phyloP scores from a whole-genome alignment of 2,329 filamentous ascomycete species.

The Tolypocladium nubicola region DNA sequence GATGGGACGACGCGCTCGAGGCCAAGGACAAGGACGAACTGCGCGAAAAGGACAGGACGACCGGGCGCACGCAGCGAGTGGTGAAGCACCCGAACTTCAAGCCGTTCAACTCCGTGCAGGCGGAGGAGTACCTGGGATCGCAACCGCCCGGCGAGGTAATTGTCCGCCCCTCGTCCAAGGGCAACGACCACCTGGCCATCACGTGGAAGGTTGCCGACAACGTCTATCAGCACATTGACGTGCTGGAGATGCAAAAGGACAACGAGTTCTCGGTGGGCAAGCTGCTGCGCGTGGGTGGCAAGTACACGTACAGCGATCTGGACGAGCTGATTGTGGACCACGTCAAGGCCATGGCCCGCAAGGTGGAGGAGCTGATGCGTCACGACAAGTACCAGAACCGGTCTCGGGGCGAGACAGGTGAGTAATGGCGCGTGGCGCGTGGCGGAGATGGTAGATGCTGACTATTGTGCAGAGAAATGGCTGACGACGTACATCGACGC shows the following conservation, averaged over 20 bases:
- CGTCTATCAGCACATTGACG: slow-evolving; percentile 96
- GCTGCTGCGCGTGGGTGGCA: slow-evolving; percentile 73
- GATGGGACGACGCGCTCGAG: slow-evolving; percentile 84
- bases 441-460: slow-evolving; percentile 5
- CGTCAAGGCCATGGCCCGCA: slow-evolving; percentile 94
- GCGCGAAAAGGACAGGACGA: slow-evolving; percentile 75
- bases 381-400: slow-evolving; percentile 89
- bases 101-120: slow-evolving; percentile 83
- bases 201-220: slow-evolving; percentile 97
- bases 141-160: slow-evolving; percentile 83
- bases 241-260: slow-evolving; percentile 92
- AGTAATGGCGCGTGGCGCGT: slow-evolving; percentile 24
- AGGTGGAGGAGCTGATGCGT: slow-evolving; percentile 91
- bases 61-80: slow-evolving; percentile 80
- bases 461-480: slow-evolving; percentile 65
- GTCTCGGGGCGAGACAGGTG: slow-evolving; percentile 75
- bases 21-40: slow-evolving; percentile 71
- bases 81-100: slow-evolving; percentile 97
- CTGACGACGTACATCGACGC: slow-evolving; percentile 91
- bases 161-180: slow-evolving; percentile 90
- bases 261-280: slow-evolving; percentile 92
- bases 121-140: slow-evolving; percentile 84
- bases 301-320: slow-evolving; percentile 88
- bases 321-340: slow-evolving; percentile 97
- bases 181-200: slow-evolving; percentile 86